Evolutionary conservation across 2,329 filamentous ascomycete species (phyloP), one percentile per base, ranked within the genome.

Genomic region (Aspergillus floridensis): DNA sequence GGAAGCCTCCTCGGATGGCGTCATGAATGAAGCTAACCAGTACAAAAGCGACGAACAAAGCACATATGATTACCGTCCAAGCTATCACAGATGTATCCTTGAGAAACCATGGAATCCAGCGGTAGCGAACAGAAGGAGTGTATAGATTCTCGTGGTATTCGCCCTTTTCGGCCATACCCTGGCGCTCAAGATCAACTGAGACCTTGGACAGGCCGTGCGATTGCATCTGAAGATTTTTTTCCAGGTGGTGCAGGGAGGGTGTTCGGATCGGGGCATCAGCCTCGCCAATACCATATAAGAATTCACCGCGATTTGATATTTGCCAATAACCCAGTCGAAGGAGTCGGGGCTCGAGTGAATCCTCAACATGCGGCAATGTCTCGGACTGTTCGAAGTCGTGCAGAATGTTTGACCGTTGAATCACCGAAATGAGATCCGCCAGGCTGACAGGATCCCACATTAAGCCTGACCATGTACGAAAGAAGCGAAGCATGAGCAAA

Each of bases 251-350:
- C 65, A 77, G 58, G 66, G 67, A 64, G 62, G 76, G 70, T 77
- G 82, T 72, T 79, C 82, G 61, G 71, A 78, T 63, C 74, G 81
- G 60, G 70, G 80, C 61, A 47, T 86, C 82, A 54, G 84, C 81
- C 61, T 88, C 84, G n/a, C 91, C 92, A 58, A 96, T 84, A 2
- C 87, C 86, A 70, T 96, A 92, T 81, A 95, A 96, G 26, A 92
- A 80, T 21, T 87, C 86, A 21, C 84, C 82, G 61, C 82, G 81
- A 57, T 86, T 86, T 19, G 87, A 86, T 26, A 87, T 86, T 59
- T 85, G 85, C 91, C 93, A 97, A 75, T 96, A 96, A 6, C 93
- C 92, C n/a, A 97, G 82, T 49, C 89, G 83, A 66, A 93, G 87
- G 5, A 83, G 79, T 63, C 85, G 85, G 16, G 74, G 61, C 81